phyloP scores from a whole-genome alignment of 768 basidiomycete species.

The Calocera viscosa region DNA sequence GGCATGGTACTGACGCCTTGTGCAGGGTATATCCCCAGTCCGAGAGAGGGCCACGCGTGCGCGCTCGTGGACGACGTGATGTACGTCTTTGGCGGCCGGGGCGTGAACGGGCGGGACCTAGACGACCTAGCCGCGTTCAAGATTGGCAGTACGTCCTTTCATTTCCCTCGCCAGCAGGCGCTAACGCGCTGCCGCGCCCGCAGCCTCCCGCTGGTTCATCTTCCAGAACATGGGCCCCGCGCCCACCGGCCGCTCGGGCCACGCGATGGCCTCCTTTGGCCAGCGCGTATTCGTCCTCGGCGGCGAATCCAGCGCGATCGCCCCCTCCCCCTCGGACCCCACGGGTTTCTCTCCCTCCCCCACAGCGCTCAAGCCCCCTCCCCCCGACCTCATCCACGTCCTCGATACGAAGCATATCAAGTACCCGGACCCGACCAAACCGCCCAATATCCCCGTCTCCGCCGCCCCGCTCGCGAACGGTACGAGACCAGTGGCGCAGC shows the following conservation, averaged over 20 bases:
- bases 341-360: constrained; percentile 8
- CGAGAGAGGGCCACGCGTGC: constrained; percentile 92
- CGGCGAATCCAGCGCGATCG: constrained; percentile 72
- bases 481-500: neutral
- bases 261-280: constrained; percentile 94
- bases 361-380: constrained; percentile 41
- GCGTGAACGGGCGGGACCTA: constrained; percentile 92
- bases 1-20: no score
- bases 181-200: constrained; percentile 1
- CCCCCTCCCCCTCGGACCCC: constrained; percentile 14
- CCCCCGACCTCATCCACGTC: constrained; percentile 77
- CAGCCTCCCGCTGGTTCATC: constrained; percentile 77
- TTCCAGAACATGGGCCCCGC: constrained; percentile 99
- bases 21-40: constrained; percentile 94
- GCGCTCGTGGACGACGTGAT: constrained; percentile 94
- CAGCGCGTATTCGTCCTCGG: constrained; percentile 85
- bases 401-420: constrained; percentile 95
- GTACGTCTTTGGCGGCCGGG: constrained; percentile 93
- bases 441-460: constrained; percentile 20
- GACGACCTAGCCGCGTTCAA: constrained; percentile 94
- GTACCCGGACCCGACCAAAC: constrained; percentile 59
- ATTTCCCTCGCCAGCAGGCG: neutral
- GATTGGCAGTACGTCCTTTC: constrained; percentile 64
- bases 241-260: constrained; percentile 83
- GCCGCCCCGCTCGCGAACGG: neutral